These are phyloP conservation scores for Epichloe festucae DNA, from an alignment of 2,329 filamentous ascomycete species.

Conservation along the genomic window DNA sequence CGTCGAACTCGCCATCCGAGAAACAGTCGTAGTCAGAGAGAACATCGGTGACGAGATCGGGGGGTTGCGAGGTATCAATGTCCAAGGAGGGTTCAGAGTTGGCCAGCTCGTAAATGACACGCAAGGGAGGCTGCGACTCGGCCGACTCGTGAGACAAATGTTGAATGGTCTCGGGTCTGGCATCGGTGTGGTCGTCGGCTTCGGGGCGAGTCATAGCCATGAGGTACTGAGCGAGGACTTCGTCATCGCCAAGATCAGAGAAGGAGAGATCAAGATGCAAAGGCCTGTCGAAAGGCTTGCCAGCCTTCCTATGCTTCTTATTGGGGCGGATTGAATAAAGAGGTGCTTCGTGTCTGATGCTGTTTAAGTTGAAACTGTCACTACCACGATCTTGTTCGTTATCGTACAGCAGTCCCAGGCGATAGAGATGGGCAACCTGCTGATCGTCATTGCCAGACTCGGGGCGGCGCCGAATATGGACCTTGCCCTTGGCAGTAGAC, in stretches of 20 bases:
- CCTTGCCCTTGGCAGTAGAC: constrained; percentile 22
- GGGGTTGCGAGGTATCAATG: constrained; percentile 23
- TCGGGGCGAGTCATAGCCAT: constrained; percentile 11
- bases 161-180: constrained; percentile 7
- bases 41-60: constrained; percentile 21
- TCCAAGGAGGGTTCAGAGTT: constrained; percentile 20
- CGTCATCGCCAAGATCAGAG: constrained; percentile 27
- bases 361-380: constrained; percentile 25
- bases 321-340: constrained; percentile 25
- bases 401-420: constrained; percentile 31
- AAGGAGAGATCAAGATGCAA: constrained; percentile 29
- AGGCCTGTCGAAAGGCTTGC: constrained; percentile 9
- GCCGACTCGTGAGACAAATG: constrained; percentile 5
- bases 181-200: constrained; percentile 9
- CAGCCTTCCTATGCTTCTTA: constrained; percentile 17
- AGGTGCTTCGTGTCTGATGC: constrained; percentile 25
- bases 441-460: constrained; percentile 18
- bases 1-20: constrained; percentile 23
- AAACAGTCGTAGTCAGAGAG: constrained; percentile 25
- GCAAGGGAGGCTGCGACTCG: constrained; percentile 20
- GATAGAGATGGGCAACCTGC: constrained; percentile 28
- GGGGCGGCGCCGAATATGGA: constrained; percentile 13
- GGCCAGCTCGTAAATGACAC: constrained; percentile 27
- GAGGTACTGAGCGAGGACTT: constrained; percentile 25
- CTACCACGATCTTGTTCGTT: constrained; percentile 19